These are phyloP conservation scores for Penicillium roqueforti DNA, from an alignment of 495 filamentous ascomycete genomes.

Conservation along the genomic window DNA sequence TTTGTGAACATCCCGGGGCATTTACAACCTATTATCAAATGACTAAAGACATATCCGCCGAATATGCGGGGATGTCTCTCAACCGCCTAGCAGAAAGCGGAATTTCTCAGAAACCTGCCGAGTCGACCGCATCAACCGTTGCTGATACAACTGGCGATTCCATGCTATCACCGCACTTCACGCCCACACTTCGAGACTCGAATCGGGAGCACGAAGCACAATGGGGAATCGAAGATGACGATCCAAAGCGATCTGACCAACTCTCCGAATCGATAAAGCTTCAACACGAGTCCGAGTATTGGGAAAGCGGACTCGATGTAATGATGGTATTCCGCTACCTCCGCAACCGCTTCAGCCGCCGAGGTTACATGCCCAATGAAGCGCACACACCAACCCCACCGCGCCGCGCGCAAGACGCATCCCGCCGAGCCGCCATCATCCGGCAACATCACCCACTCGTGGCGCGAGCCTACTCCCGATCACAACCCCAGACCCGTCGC, in stretches of 20 bases:
- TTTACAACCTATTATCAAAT: conserved; percentile 68
- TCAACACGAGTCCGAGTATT: conserved; percentile 63
- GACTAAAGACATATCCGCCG: conserved; percentile 36
- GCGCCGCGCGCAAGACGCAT: conserved; percentile 54
- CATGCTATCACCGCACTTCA: conserved; percentile 41
- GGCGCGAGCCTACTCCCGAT: conserved; percentile 48
- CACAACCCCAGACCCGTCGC: conserved; percentile 47
- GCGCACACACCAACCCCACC: conserved; percentile 31
- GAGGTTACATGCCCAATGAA: conserved; percentile 34
- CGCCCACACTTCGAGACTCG: conserved; percentile 41
- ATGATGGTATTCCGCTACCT: conserved; percentile 86
- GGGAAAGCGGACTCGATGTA: conserved; percentile 83
- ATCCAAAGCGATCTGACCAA: conserved; percentile 25
- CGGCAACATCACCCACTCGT: conserved; percentile 82
- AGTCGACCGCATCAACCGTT: conserved; percentile 18
- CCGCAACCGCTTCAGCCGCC: conserved; percentile 62
- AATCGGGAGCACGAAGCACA: conserved; percentile 51
- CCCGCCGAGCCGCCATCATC: conserved; percentile 76
- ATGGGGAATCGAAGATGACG: conserved; percentile 67
- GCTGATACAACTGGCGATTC: conserved; percentile 25
- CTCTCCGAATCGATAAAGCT: conserved; percentile 31
- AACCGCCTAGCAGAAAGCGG: conserved; percentile 29
- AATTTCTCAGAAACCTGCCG: conserved; percentile 9
- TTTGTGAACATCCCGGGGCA: conserved; percentile 75
- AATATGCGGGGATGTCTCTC: conserved; percentile 53